phyloP scores from a whole-genome alignment of 805 yeast species.

The Suhomyces vadensis region DNA sequence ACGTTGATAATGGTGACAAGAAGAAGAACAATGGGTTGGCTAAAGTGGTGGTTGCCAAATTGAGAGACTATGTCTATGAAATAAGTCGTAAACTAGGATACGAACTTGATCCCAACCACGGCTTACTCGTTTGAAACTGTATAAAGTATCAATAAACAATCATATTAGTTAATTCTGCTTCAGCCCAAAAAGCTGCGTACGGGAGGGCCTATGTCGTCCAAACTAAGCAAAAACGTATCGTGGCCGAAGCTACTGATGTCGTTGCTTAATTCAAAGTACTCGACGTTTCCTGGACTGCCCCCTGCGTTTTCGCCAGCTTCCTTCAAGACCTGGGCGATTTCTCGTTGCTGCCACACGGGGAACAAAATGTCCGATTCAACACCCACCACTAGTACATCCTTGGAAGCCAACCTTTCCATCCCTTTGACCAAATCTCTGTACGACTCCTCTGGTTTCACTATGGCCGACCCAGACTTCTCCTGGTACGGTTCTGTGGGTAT shows the following conservation, averaged over 20 bases:
- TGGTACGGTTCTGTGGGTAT: slow-evolving; percentile 54
- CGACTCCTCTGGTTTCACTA: slow-evolving; percentile 55
- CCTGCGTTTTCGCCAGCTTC: slow-evolving; percentile 32
- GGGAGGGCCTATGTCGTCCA: slow-evolving; percentile 78
- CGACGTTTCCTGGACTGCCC: slow-evolving; percentile 13
- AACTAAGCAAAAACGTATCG: slow-evolving; percentile 81
- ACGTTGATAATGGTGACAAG: slow-evolving; percentile 28
- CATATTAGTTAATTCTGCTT: too few relatives aligned
- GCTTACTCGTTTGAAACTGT: slow-evolving; percentile 45
- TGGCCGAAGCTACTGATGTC: slow-evolving; percentile 85
- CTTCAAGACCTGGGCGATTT: slow-evolving; percentile 62
- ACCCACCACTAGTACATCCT: slow-evolving; percentile 76
- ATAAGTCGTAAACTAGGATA: slow-evolving; percentile 60
- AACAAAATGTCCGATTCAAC: slow-evolving; percentile 91
- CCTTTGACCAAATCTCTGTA: slow-evolving; percentile 66
- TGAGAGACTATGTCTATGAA: slow-evolving; percentile 49
- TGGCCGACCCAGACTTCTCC: slow-evolving; percentile 49
- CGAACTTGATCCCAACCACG: slow-evolving; percentile 53
- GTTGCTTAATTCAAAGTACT: slow-evolving; percentile 71
- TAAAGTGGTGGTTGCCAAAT: slow-evolving; percentile 57
- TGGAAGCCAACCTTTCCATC: slow-evolving; percentile 58
- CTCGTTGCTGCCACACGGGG: slow-evolving; percentile 94
- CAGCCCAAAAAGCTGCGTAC: slow-evolving; percentile 56
- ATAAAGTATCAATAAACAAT: too few relatives aligned
- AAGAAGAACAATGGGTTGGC: slow-evolving; percentile 58